Evolutionary conservation across 371 early-diverging fungal species (phyloP), one percentile per base, ranked within the genome.

Genomic region (Haplosporangium sp.): DNA sequence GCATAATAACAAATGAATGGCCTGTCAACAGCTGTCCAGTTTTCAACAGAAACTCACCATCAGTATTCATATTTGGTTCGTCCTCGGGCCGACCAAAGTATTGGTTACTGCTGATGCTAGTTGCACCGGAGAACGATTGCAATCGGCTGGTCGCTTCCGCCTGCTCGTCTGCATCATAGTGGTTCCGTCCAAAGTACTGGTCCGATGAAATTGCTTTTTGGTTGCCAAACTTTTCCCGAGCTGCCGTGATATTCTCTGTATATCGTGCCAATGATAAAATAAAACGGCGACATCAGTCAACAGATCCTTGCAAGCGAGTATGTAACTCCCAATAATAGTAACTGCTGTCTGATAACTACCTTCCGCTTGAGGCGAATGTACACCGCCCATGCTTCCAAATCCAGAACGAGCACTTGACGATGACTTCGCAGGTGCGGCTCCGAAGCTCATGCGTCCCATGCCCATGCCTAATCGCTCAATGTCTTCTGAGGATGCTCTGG

Each of bases 201-300:
- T 95, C 96, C 10, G 94, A 92, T 5, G 94, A 93, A 63, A 96
- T 95, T 41, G 90, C 89, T 66, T 92, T 94, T 21, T 93, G 93
- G 59, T 82, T 86, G 11, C 91, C 91, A 84, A 96, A 96, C 63
- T 88, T 88, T 54, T 88, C 87, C n/a, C 85, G 81, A 0, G 89
- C 90, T 4, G 79, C 63, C 9, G 72, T 77, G 6, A 42, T 36
- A 40, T 77, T 77, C 18, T 77, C 79, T 75, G 45, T 29, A 53
- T 38, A 14, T 21, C 18, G 42, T 2, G 21, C 4, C 2, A 21
- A 47, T 29, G 0, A 13, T 10, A 36, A 56, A 61, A 40, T 7
- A 65, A 51, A 55, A 29, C 40, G 29, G n/a, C 16, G 51, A 14
- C 11, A 50, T 16, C 8, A 51, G 12, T 21, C 14, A 7, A 23